Base-by-base conservation (phyloP, 2,329 filamentous ascomycete species). In the Alternaria conjuncta region DNA sequence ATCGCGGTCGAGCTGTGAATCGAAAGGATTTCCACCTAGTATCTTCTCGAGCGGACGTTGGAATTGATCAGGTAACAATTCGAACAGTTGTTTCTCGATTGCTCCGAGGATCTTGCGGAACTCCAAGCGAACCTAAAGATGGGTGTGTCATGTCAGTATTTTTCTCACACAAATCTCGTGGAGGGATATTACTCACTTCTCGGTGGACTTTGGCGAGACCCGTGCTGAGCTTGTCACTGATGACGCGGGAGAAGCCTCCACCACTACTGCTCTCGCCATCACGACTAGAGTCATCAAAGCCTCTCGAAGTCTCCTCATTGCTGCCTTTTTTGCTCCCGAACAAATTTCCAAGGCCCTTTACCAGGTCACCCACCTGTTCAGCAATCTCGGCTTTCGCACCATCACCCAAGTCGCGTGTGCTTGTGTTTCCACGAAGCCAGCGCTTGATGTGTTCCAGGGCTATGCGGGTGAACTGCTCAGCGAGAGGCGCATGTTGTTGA, bases 401-500 rank as follows among this genome's bases (percentile, higher is more conserved):
- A 28, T 76, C 74, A 11, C 74, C 73, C 23, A 76, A 55, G 53
- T 76, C 74, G 4, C 74, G 72, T 1, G 72, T 68, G 44, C 71
- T 76, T 7, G 73, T 76, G 53, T 76, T 76, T 4, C 74, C 74
- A 53, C 74, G 71, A 10, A 76, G 63, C 74, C 74, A 76, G 51
- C 74, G 73, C 60, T 76, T 76, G 64, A 76, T 73, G 51, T 76
- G 74, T 8, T 75, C 74, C 9, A 76, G 57, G 0, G 74, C 74
- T 21, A 76, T 73, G 1, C 65, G 68, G 6, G 74, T 76, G 53
- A 76, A 76, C 10, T 76, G 74, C 36, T 75, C 74, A 10, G 74
- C 72, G 46, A 76, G 73, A 9, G 69, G 43, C 21, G 71, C 62
- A 60, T 75, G 74, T 45, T 75, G 73, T n/a, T 56, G 61, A 9